These are phyloP conservation scores for Hevea brasiliensis DNA, from an alignment of 345 rosid species.

Conservation along the genomic window DNA sequence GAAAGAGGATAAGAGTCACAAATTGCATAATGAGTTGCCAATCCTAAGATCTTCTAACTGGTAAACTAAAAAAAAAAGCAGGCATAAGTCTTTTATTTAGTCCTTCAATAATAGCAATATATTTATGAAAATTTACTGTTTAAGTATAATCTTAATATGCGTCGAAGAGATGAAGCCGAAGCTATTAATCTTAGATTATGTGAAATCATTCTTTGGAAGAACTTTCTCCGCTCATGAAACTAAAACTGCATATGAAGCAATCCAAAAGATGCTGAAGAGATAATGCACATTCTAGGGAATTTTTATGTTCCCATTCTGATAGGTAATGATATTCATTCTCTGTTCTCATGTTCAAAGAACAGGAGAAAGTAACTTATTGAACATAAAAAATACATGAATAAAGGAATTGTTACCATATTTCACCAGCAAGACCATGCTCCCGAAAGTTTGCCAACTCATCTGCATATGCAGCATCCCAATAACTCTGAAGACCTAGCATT, in stretches of 20 bases:
- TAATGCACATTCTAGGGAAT: not conserved
- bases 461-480: slow-evolving; percentile 91
- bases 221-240: not conserved
- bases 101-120: not conserved
- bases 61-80: not conserved
- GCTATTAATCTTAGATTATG: not conserved
- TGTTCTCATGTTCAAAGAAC: not conserved
- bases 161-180: not conserved
- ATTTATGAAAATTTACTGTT: not conserved
- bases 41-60: not conserved
- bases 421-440: slow-evolving; percentile 92
- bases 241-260: not conserved
- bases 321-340: not conserved
- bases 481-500: slow-evolving; percentile 89
- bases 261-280: not conserved
- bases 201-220: not conserved
- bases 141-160: not conserved
- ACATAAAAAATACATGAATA: not conserved
- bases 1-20: not conserved
- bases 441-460: slow-evolving; percentile 83
- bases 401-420: slow-evolving; percentile 69
- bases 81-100: too few relatives aligned
- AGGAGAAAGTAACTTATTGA: not conserved
- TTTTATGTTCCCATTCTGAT: not conserved
- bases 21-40: not conserved